phyloP scores from a whole-genome alignment of 2,329 filamentous ascomycete genomes.

The Penicillium sp. region DNA sequence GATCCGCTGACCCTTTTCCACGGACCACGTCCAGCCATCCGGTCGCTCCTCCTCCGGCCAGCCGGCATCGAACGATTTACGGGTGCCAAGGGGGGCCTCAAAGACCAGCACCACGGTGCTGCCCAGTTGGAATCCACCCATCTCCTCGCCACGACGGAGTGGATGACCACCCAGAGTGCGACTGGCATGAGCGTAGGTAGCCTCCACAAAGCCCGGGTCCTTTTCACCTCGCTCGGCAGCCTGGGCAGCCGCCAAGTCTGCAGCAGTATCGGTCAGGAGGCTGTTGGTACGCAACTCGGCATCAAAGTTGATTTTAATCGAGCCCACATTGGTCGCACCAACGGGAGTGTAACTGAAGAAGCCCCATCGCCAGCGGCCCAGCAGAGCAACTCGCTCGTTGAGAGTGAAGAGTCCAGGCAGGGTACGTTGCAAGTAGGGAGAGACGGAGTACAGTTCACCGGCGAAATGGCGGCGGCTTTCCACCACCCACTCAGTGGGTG shows the following conservation, averaged over 20 bases:
- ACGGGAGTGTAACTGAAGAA: constrained; percentile 97
- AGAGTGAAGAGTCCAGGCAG: constrained; percentile 91
- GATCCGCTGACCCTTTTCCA: constrained; percentile 80
- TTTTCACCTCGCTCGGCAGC: constrained; percentile 69
- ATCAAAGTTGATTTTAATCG: constrained; percentile 96
- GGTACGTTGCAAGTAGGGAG: constrained; percentile 86
- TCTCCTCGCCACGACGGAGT: constrained; percentile 82
- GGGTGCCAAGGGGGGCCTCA: constrained; percentile 69
- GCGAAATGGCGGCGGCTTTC: constrained; percentile 94
- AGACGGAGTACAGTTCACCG: constrained; percentile 90
- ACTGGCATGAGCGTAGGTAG: constrained; percentile 75
- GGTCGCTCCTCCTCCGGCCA: constrained; percentile 52
- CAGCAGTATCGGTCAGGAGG: constrained; percentile 84
- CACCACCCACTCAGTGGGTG: constrained; percentile 89
- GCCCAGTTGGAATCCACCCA: constrained; percentile 95
- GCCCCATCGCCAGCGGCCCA: constrained; percentile 92
- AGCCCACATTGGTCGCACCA: constrained; percentile 94
- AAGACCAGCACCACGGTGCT: constrained; percentile 95
- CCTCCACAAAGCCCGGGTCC: constrained; percentile 88
- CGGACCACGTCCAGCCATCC: constrained; percentile 75
- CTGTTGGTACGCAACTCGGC: constrained; percentile 87
- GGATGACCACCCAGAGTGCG: constrained; percentile 74
- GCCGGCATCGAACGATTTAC: constrained; percentile 55
- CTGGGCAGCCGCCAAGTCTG: constrained; percentile 76
- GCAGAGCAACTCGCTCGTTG: constrained; percentile 89